Conservation (phyloP, 176 grass and related monocot species). For the Oryza rufipogon region DNA sequence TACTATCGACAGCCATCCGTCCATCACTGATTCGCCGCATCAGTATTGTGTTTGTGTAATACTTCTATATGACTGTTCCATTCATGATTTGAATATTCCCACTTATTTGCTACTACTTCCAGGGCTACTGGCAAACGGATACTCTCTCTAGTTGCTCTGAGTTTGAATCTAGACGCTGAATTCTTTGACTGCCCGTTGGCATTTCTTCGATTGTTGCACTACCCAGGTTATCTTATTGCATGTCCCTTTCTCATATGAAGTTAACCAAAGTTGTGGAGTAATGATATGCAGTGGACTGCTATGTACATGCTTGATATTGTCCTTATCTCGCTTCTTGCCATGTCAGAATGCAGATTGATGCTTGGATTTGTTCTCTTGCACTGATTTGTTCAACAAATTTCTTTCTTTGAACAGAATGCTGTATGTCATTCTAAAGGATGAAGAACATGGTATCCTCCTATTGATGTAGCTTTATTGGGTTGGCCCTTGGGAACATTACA, state of each 20-base stretch:
- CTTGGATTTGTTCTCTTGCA: not conserved
- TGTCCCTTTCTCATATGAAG: conserved; percentile 18
- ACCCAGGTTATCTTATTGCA: conserved; percentile 52
- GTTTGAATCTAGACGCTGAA: conserved; percentile 72
- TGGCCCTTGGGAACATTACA: not conserved
- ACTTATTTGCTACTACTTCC: conserved; percentile 30
- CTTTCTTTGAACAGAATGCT: not conserved
- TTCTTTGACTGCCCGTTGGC: conserved; percentile 54
- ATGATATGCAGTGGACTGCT: not conserved
- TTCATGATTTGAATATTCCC: not conserved
- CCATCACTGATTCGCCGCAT: not conserved
- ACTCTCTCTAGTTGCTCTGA: conserved; percentile 71
- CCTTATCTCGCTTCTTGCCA: not conserved
- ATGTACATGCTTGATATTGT: not conserved
- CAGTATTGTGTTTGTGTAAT: not conserved
- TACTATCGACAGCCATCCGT: not conserved
- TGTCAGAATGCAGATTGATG: not conserved
- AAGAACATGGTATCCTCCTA: not conserved
- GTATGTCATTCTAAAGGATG: not conserved
- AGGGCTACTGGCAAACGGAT: conserved; percentile 58
- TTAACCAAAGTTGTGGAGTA: not conserved
- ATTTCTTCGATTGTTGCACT: conserved; percentile 76
- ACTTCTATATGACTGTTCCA: not conserved
- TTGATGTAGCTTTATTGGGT: not conserved
- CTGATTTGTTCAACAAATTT: not conserved